phyloP scores from a whole-genome alignment of 2,329 filamentous ascomycete genomes.

The Pseudopyricularia cyperi region DNA sequence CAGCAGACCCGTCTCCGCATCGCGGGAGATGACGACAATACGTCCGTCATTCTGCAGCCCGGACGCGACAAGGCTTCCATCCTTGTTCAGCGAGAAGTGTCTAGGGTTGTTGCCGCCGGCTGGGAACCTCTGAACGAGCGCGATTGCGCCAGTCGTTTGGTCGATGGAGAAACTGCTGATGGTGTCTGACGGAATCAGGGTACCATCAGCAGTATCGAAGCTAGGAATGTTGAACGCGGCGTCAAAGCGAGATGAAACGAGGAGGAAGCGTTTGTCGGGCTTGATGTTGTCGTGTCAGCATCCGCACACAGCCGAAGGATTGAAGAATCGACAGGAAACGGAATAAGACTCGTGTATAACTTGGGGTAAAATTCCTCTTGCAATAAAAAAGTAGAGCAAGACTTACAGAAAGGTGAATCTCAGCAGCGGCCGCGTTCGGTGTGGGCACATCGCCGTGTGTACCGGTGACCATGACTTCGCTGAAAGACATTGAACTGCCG shows the following conservation, averaged over 20 bases:
- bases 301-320: not conserved
- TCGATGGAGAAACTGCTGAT: slow-evolving; percentile 50
- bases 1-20: slow-evolving; percentile 45
- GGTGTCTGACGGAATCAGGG: slow-evolving; percentile 43
- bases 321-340: not conserved
- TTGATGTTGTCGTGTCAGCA: slow-evolving; percentile 11
- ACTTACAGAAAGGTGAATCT: slow-evolving; percentile 46
- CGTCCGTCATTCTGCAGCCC: slow-evolving; percentile 48
- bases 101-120: slow-evolving; percentile 53
- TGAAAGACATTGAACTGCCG: slow-evolving; percentile 25
- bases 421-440: slow-evolving; percentile 33
- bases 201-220: slow-evolving; percentile 28
- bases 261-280: slow-evolving; percentile 48
- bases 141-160: slow-evolving; percentile 37
- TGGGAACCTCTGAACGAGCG: slow-evolving; percentile 42
- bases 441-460: slow-evolving; percentile 32
- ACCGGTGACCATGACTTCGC: slow-evolving; percentile 30
- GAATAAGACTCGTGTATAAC: no score
- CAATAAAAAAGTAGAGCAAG: no score
- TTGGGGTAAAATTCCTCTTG: no score
- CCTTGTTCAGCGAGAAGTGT: slow-evolving; percentile 53
- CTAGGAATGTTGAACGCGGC: slow-evolving; percentile 34
- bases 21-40: slow-evolving; percentile 47
- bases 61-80: slow-evolving; percentile 51
- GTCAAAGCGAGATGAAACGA: slow-evolving; percentile 57